Evolutionary conservation across 202 grass and related monocot species (phyloP).

Genomic region (Panicum virgatum): DNA sequence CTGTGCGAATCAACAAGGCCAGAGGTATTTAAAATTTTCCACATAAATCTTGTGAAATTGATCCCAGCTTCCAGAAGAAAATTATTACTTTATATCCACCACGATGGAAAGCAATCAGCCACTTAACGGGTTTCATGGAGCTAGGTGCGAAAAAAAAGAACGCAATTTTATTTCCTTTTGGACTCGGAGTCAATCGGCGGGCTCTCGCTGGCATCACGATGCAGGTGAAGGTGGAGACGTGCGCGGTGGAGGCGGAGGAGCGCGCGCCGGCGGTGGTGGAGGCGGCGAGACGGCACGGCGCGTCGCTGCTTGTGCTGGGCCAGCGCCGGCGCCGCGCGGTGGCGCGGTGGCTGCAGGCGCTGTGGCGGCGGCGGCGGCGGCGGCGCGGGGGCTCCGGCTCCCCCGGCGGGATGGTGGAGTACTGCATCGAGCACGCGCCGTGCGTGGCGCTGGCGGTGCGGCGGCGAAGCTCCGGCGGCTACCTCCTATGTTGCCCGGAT

Average conservation of each 20-base stretch:
- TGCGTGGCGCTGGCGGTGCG: slow-evolving; percentile 62
- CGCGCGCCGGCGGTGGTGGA: slow-evolving; percentile 61
- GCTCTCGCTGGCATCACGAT: not conserved
- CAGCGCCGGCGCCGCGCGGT: slow-evolving; percentile 35
- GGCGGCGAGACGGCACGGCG: slow-evolving; percentile 49
- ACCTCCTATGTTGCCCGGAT: no score
- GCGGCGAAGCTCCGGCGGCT: slow-evolving; percentile 57
- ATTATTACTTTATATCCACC: slow-evolving; percentile 8
- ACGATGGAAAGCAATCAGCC: slow-evolving; percentile 26
- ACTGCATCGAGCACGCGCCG: slow-evolving; percentile 73
- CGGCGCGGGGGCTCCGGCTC: not conserved
- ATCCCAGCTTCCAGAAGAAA: not conserved
- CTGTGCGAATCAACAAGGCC: slow-evolving; percentile 56
- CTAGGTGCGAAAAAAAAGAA: not conserved
- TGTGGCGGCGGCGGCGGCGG: slow-evolving; percentile 18
- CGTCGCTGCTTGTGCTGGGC: slow-evolving; percentile 59
- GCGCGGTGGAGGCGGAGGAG: slow-evolving; percentile 53
- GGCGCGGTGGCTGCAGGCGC: slow-evolving; percentile 33
- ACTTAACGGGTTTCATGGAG: slow-evolving; percentile 30
- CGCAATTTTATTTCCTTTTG: not conserved
- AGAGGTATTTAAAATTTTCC: slow-evolving; percentile 40
- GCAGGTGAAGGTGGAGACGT: slow-evolving; percentile 61
- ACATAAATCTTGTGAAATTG: not conserved
- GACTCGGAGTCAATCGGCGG: not conserved
- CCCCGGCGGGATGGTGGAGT: slow-evolving; percentile 29